Conservation (phyloP, 805 yeast genomes). For the Priceomyces haplophilus region DNA sequence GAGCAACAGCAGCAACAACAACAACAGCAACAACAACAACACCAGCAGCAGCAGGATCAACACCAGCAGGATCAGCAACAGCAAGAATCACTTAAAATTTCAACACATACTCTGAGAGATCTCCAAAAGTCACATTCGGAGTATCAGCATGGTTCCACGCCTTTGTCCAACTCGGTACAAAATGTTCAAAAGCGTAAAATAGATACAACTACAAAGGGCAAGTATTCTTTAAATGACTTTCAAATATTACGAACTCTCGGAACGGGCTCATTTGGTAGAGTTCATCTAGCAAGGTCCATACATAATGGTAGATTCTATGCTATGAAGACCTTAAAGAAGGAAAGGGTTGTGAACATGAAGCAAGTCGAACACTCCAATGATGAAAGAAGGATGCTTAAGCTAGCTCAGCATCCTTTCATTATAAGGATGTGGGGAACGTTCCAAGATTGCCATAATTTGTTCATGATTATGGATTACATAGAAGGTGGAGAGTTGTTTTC, state of each 20-base stretch:
- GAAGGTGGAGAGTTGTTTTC: slow-evolving; percentile 64
- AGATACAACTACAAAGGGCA: slow-evolving; percentile 51
- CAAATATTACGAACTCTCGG: slow-evolving; percentile 57
- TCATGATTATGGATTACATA: slow-evolving; percentile 64
- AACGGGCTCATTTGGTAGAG: slow-evolving; percentile 61
- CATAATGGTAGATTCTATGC: slow-evolving; percentile 61
- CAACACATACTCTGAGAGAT: background rate
- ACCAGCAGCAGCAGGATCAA: background rate
- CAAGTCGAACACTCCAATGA: slow-evolving; percentile 65
- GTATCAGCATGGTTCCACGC: background rate
- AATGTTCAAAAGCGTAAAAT: slow-evolving; percentile 9
- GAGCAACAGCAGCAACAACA: background rate
- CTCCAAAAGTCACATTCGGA: background rate
- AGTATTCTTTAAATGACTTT: slow-evolving; percentile 54
- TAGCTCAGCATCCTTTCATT: slow-evolving; percentile 58
- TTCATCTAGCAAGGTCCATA: slow-evolving; percentile 54
- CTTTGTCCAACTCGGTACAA: background rate
- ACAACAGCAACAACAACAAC: background rate
- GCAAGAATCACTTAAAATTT: background rate
- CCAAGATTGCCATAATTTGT: slow-evolving; percentile 54
- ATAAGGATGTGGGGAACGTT: slow-evolving; percentile 69
- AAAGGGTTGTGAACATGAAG: slow-evolving; percentile 57
- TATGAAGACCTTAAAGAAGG: slow-evolving; percentile 56
- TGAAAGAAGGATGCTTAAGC: slow-evolving; percentile 55
- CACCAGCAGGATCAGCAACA: background rate